A percentile compares a stretch with the other conserved stretches of the same genome.
Conservation (phyloP, 2,329 filamentous ascomycete species). For the Fusarium hostae region DNA sequence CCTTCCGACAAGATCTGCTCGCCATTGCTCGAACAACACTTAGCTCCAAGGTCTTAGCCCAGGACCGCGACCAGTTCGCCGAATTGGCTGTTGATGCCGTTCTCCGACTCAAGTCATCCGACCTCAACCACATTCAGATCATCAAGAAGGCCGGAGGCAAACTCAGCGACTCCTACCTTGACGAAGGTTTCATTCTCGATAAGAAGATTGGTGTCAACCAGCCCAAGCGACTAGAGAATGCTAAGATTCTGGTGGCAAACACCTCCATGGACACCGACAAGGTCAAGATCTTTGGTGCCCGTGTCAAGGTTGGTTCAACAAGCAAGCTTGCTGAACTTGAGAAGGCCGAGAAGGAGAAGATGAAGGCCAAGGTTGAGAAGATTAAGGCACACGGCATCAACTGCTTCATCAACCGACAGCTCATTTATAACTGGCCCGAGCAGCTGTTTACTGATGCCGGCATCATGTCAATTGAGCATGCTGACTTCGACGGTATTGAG, state of each 20-base stretch:
- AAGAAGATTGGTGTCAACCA: constrained; percentile 99
- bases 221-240: constrained; percentile 95
- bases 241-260: constrained; percentile 97
- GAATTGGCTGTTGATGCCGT: constrained; percentile 91
- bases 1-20: constrained; percentile 89
- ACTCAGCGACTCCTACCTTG: constrained; percentile 95
- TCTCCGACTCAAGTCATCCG: constrained; percentile 87
- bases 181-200: constrained; percentile 98
- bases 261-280: constrained; percentile 99
- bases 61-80: constrained; percentile 93
- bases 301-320: constrained; percentile 95
- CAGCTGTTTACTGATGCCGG: constrained; percentile 98
- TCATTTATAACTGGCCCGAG: constrained; percentile 99
- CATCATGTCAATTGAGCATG: constrained; percentile 98
- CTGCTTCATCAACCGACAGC: constrained; percentile 99
- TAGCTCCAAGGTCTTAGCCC: constrained; percentile 95
- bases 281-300: constrained; percentile 98
- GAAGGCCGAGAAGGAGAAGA: constrained; percentile 98
- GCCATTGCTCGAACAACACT: constrained; percentile 94
- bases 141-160: constrained; percentile 99
- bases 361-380: constrained; percentile 98
- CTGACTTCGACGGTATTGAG: constrained; percentile 98
- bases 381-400: constrained; percentile 99
- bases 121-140: constrained; percentile 97
- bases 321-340: constrained; percentile 98